phyloP scores from a whole-genome alignment of 2,329 filamentous ascomycete species.

The Pseudonectria buxi region DNA sequence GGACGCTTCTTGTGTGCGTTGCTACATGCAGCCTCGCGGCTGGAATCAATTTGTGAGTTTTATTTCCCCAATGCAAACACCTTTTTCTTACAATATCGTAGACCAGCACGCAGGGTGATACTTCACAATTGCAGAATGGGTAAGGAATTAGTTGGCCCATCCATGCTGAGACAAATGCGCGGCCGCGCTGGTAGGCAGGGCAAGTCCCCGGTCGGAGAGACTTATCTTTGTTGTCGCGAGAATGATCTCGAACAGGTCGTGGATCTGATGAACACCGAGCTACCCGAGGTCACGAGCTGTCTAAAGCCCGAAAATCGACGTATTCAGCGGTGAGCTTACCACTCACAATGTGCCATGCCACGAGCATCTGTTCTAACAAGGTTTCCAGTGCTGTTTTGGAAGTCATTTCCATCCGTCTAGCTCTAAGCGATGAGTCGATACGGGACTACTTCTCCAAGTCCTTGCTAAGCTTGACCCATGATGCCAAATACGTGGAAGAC shows the following conservation, averaged over 20 bases:
- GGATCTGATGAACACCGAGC: slow-evolving; percentile 63
- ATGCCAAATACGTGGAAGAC: slow-evolving; percentile 39
- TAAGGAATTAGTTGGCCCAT: slow-evolving; percentile 66
- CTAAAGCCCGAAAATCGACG: slow-evolving; percentile 60
- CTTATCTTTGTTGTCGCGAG: slow-evolving; percentile 66
- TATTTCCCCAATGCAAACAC: not conserved
- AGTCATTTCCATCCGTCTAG: slow-evolving; percentile 60
- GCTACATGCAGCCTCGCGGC: slow-evolving; percentile 77
- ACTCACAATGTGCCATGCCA: not conserved
- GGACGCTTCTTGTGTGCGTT: slow-evolving; percentile 62
- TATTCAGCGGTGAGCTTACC: slow-evolving; percentile 49
- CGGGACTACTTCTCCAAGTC: slow-evolving; percentile 64
- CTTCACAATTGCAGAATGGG: slow-evolving; percentile 71
- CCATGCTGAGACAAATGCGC: slow-evolving; percentile 76
- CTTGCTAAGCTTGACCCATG: slow-evolving; percentile 53
- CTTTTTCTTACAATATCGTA: slow-evolving; percentile 14
- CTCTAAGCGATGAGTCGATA: slow-evolving; percentile 57
- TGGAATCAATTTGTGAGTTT: slow-evolving; percentile 61
- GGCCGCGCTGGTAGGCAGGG: slow-evolving; percentile 72
- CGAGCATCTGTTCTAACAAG: slow-evolving; percentile 6
- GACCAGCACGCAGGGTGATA: slow-evolving; percentile 64
- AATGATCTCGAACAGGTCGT: slow-evolving; percentile 63
- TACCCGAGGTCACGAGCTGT: slow-evolving; percentile 64
- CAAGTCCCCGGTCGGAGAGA: slow-evolving; percentile 71
- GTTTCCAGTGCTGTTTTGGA: slow-evolving; percentile 59